phyloP scores from a whole-genome alignment of 225 moss, liverwort and hornwort species.

The Straminergon stramineum region DNA sequence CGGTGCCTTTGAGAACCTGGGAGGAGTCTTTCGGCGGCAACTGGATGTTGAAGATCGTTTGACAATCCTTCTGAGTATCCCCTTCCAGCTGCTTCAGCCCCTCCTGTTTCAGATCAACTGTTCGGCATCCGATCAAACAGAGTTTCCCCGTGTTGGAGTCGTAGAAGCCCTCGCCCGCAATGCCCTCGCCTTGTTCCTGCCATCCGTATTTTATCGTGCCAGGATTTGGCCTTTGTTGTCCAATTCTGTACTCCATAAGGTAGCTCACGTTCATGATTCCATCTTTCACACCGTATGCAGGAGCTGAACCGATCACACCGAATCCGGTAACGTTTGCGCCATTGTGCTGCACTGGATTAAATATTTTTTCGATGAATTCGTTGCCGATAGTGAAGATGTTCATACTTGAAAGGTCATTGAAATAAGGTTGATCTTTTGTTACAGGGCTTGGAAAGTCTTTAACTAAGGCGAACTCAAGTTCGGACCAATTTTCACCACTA shows the following conservation, averaged over 20 bases:
- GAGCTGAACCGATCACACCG: not conserved
- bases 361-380: not conserved
- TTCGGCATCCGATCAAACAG: slow-evolving; percentile 28
- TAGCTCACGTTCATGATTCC: slow-evolving; percentile 21
- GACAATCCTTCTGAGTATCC: slow-evolving; percentile 4
- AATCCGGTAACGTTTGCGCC: not conserved
- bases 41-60: slow-evolving; percentile 10
- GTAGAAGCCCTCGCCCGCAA: slow-evolving; percentile 22
- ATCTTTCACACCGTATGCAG: not conserved
- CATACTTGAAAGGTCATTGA: not conserved
- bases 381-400: not conserved
- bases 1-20: slow-evolving; percentile 1
- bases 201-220: not conserved
- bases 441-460: not conserved
- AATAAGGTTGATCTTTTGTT: not conserved
- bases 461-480: not conserved
- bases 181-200: not conserved
- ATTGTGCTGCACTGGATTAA: not conserved
- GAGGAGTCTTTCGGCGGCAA: not conserved
- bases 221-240: not conserved
- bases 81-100: not conserved
- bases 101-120: not conserved
- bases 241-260: not conserved
- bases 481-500: not conserved
- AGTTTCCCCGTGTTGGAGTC: slow-evolving; percentile 15